A percentile compares a stretch with the other conserved stretches of the same genome.
These are phyloP conservation scores for Bryum argenteum DNA, from an alignment of 225 moss, liverwort and hornwort species.

Conservation along the genomic window DNA sequence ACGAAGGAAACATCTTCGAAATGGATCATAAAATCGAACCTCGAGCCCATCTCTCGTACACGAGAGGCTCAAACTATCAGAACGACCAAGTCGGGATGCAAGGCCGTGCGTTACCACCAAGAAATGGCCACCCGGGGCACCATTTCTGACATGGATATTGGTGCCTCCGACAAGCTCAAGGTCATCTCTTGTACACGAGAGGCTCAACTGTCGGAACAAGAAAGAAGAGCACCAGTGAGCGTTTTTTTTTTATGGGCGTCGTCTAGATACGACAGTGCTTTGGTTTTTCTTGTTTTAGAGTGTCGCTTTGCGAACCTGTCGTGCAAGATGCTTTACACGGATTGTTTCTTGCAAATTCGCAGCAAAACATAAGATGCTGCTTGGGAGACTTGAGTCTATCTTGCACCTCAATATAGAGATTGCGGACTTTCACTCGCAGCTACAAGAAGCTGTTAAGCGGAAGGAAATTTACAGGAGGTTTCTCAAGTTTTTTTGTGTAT, in stretches of 20 bases:
- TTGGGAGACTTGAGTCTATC: conserved; percentile 64
- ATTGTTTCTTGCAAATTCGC: conserved; percentile 34
- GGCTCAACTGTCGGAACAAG: too few relatives aligned
- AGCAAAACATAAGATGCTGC: conserved; percentile 77
- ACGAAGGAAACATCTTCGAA: too few relatives aligned
- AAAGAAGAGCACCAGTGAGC: too few relatives aligned
- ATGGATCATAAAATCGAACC: too few relatives aligned
- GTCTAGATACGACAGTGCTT: conserved; percentile 1
- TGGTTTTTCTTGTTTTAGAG: neutral
- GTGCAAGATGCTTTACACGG: conserved; percentile 16
- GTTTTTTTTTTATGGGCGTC: conserved; percentile 15
- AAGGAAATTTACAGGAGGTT: conserved; percentile 60
- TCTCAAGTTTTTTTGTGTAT: conserved; percentile 19
- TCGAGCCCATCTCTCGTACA: too few relatives aligned
- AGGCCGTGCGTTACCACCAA: conserved; percentile 64
- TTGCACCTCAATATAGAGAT: conserved; percentile 60
- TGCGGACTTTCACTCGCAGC: conserved; percentile 59
- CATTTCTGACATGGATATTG: conserved; percentile 64
- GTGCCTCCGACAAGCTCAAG: conserved; percentile 47
- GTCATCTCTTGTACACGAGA: too few relatives aligned
- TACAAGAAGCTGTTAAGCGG: conserved; percentile 56
- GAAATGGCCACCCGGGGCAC: conserved; percentile 61
- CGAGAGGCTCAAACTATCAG: too few relatives aligned
- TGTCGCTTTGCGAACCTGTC: neutral
- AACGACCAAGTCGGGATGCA: conserved; percentile 41